Evolutionary conservation across 371 early-diverging fungal genomes (phyloP).

Genomic region (Thermomucor indicae-seudaticae): DNA sequence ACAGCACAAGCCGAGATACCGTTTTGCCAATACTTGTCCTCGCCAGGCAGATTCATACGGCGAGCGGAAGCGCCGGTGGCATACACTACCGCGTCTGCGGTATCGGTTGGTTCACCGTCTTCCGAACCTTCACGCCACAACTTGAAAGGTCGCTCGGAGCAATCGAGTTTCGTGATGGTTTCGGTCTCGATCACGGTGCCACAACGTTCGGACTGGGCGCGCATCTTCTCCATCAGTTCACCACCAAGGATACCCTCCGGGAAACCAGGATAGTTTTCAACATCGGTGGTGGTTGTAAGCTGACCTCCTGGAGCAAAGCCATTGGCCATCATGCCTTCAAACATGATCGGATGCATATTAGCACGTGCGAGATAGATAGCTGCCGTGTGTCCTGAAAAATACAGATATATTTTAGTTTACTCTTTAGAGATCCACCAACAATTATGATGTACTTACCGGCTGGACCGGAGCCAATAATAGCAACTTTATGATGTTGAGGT

Average conservation of each 20-base stretch:
- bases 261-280: constrained; percentile 88
- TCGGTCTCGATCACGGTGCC: constrained; percentile 86
- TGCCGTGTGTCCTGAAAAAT: constrained; percentile 73
- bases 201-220: constrained; percentile 75
- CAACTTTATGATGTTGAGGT: constrained; percentile 42
- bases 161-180: constrained; percentile 84
- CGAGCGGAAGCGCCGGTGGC: constrained; percentile 99
- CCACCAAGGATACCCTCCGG: constrained; percentile 79
- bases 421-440: too few species aligned
- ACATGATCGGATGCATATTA: constrained; percentile 87
- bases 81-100: constrained; percentile 84
- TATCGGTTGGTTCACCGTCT: constrained; percentile 60
- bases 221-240: constrained; percentile 77
- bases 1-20: constrained; percentile 99
- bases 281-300: constrained; percentile 89
- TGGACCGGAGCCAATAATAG: constrained; percentile 88
- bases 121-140: constrained; percentile 72
- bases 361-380: constrained; percentile 95
- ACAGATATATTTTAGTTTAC: too few species aligned
- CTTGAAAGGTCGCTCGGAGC: constrained; percentile 80
- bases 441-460: constrained; percentile 53
- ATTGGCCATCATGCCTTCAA: constrained; percentile 96
- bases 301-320: constrained; percentile 85
- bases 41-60: constrained; percentile 72
- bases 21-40: constrained; percentile 47